Evolutionary conservation across 441 rosid genomes (phyloP).

Genomic region (Aleurites moluccanus): DNA sequence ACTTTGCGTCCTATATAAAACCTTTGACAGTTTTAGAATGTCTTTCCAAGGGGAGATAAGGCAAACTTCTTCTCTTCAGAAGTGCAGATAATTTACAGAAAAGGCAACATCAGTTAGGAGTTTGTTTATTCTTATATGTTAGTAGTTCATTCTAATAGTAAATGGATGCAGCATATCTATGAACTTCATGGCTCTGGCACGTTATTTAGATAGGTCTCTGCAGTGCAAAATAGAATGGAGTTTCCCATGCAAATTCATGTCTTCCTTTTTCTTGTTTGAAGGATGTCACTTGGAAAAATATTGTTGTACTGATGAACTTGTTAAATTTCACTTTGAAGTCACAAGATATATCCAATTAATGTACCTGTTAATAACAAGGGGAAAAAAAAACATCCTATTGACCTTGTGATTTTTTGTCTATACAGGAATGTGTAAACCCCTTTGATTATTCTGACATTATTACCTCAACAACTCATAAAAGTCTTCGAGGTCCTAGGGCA

Average conservation of each 20-base stretch:
- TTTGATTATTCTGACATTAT: constrained; percentile 95
- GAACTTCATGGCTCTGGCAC: background rate
- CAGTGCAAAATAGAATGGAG: background rate
- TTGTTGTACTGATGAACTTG: background rate
- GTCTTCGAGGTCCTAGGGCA: constrained; percentile 95
- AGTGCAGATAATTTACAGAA: background rate
- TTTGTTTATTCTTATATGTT: background rate
- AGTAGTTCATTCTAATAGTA: background rate
- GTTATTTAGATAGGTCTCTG: background rate
- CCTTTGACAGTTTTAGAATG: background rate
- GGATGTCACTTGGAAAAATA: background rate
- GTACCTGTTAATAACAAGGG: too few species aligned
- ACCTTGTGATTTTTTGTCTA: background rate
- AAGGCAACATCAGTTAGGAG: background rate
- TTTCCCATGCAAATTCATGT: background rate
- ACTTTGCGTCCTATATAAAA: background rate
- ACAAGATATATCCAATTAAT: background rate
- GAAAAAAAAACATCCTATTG: background rate
- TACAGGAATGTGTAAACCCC: constrained; percentile 81
- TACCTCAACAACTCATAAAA: constrained; percentile 95
- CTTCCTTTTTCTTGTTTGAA: background rate
- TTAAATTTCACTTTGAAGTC: background rate
- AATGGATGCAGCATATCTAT: background rate
- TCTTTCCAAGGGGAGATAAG: background rate
- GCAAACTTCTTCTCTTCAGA: constrained; percentile 4